These are phyloP conservation scores for Quercus suber DNA, from an alignment of 306 rosid species.

Conservation along the genomic window DNA sequence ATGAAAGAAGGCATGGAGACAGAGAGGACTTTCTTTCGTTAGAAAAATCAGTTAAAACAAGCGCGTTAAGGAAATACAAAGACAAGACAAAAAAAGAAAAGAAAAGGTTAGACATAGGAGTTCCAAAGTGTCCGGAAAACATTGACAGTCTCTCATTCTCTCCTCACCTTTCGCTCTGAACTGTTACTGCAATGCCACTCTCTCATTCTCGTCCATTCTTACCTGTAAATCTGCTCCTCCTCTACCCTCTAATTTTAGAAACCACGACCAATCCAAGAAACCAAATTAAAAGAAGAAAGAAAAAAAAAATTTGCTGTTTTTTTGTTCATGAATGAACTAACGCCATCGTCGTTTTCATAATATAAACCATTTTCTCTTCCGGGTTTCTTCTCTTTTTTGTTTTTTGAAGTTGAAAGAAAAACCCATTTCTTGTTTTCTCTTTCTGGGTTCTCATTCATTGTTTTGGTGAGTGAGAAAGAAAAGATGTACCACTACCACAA, in stretches of 20 bases:
- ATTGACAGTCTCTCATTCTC: conserved; percentile 29
- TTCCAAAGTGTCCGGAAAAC: conserved; percentile 19
- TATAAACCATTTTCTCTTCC: neutral
- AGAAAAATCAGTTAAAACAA: too few relatives aligned
- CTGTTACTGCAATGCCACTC: conserved; percentile 15
- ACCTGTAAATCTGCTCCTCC: conserved; percentile 14
- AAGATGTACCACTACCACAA: conserved; percentile 40
- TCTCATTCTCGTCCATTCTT: conserved; percentile 15
- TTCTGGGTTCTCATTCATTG: neutral
- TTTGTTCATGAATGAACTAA: neutral
- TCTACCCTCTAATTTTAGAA: conserved; percentile 34
- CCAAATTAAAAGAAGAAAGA: neutral
- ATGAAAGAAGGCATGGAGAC: too few relatives aligned
- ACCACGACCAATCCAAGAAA: neutral
- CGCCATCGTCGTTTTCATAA: neutral
- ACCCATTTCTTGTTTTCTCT: neutral
- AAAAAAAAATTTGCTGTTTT: neutral
- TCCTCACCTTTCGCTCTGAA: conserved; percentile 37
- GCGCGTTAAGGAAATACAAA: too few relatives aligned
- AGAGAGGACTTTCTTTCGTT: too few relatives aligned
- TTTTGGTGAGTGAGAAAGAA: conserved; percentile 14
- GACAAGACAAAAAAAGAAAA: too few relatives aligned
- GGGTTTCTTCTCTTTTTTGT: conserved; percentile 3
- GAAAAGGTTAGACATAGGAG: too few relatives aligned
- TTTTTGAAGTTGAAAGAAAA: neutral